These are phyloP conservation scores for Daldinia grandis DNA, from an alignment of 495 filamentous ascomycete genomes.

Conservation along the genomic window DNA sequence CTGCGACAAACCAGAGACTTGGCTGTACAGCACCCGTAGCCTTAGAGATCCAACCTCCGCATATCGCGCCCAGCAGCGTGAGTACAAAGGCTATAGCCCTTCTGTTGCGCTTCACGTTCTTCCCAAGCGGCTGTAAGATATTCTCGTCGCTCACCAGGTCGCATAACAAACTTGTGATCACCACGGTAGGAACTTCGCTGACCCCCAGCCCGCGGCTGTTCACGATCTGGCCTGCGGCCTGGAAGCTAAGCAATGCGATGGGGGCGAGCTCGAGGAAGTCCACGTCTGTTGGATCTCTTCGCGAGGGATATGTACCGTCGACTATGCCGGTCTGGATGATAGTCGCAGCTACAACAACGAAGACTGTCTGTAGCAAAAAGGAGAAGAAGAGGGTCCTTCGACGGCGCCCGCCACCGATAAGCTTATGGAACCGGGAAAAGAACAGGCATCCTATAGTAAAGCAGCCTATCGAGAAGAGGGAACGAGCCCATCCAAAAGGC, in stretches of 20 bases:
- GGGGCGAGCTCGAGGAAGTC: slow-evolving; percentile 58
- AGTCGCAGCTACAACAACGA: slow-evolving; percentile 66
- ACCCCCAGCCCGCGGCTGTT: slow-evolving; percentile 69
- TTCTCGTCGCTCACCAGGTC: slow-evolving; percentile 71
- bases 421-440: slow-evolving; percentile 41
- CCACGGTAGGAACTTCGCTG: slow-evolving; percentile 76
- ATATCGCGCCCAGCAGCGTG: slow-evolving; percentile 68
- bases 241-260: slow-evolving; percentile 73
- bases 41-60: slow-evolving; percentile 66
- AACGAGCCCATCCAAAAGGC: slow-evolving; percentile 44
- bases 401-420: slow-evolving; percentile 46
- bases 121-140: slow-evolving; percentile 52
- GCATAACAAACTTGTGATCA: slow-evolving; percentile 75
- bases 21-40: slow-evolving; percentile 39
- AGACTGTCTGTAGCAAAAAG: slow-evolving; percentile 65
- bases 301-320: slow-evolving; percentile 42
- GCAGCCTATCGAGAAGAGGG: slow-evolving; percentile 44
- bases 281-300: slow-evolving; percentile 38
- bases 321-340: slow-evolving; percentile 56
- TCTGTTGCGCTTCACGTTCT: slow-evolving; percentile 72
- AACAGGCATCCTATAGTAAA: slow-evolving; percentile 40
- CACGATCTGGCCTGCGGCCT: slow-evolving; percentile 75
- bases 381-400: slow-evolving; percentile 63
- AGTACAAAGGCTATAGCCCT: slow-evolving; percentile 64
- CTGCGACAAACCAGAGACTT: slow-evolving; percentile 44